phyloP scores from a whole-genome alignment of 192 early-diverging fungal genomes.

The Dissophora ornata region DNA sequence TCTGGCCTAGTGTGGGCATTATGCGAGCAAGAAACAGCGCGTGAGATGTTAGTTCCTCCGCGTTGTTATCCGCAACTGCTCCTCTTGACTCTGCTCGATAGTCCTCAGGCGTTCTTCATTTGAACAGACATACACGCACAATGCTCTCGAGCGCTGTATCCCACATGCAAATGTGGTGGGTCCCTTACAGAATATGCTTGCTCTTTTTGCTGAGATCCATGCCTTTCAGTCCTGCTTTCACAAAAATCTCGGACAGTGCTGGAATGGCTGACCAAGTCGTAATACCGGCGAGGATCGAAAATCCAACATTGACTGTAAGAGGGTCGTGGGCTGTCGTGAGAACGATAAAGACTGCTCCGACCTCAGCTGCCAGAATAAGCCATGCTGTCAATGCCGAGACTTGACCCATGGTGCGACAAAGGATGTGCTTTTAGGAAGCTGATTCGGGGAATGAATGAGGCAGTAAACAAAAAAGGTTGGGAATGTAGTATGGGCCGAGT shows the following conservation, averaged over 20 bases:
- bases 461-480: no score
- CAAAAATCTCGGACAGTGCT: conserved; percentile 71
- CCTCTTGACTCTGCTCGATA: no score
- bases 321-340: conserved; percentile 76
- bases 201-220: conserved; percentile 83
- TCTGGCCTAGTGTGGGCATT: conserved; percentile 74
- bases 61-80: no score
- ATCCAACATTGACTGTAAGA: conserved; percentile 74
- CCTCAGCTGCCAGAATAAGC: conserved; percentile 35
- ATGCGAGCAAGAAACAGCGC: no score
- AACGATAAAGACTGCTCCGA: conserved; percentile 59
- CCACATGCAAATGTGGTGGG: no score
- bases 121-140: no score
- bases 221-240: conserved; percentile 81
- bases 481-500: no score
- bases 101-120: no score
- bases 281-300: conserved; percentile 77
- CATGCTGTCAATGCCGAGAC: conserved; percentile 42
- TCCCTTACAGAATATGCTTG: conserved; percentile 73
- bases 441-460: no score
- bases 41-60: no score
- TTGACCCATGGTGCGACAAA: conserved; percentile 36
- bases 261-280: conserved; percentile 81
- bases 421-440: no score
- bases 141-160: no score